Evolutionary conservation across 805 yeast genomes (phyloP).

Genomic region (Candida golubevii): DNA sequence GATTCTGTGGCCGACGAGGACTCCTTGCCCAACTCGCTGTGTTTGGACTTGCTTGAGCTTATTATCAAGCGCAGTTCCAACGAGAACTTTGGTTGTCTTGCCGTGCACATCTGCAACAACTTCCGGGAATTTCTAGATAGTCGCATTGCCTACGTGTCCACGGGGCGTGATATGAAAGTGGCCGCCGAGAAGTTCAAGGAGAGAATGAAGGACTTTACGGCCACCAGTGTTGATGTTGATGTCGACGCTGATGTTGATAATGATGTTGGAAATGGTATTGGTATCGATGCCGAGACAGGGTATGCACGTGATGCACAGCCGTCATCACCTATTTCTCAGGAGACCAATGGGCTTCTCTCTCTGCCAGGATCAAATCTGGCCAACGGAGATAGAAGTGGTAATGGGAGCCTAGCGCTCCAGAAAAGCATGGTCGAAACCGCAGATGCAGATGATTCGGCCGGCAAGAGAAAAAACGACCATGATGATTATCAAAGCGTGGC

Average conservation of each 20-base stretch:
- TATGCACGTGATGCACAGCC: constrained; percentile 8
- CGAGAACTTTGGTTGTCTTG: constrained; percentile 27
- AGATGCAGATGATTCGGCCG: no score
- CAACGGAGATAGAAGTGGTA: no score
- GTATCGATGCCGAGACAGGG: no score
- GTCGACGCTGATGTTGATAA: background rate
- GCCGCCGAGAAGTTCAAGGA: constrained; percentile 7
- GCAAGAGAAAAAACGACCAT: no score
- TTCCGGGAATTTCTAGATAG: constrained; percentile 25
- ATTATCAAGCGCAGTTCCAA: constrained; percentile 23
- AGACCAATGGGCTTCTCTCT: background rate
- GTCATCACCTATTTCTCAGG: constrained; percentile 25
- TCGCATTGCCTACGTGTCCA: constrained; percentile 23
- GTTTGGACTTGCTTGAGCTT: constrained; percentile 62
- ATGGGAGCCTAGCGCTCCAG: no score
- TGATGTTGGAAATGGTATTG: no score
- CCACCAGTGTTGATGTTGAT: constrained; percentile 20
- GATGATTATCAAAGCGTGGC: no score
- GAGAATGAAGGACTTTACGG: constrained; percentile 10
- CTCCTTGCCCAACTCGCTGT: constrained; percentile 69
- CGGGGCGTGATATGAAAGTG: constrained; percentile 19
- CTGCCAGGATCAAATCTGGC: no score
- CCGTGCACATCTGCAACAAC: constrained; percentile 27
- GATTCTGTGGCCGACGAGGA: constrained; percentile 45
- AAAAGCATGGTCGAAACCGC: no score